These are phyloP conservation scores for Stramenopiles sp. DNA, from an alignment of 352 stramenopile species.

Conservation along the genomic window DNA sequence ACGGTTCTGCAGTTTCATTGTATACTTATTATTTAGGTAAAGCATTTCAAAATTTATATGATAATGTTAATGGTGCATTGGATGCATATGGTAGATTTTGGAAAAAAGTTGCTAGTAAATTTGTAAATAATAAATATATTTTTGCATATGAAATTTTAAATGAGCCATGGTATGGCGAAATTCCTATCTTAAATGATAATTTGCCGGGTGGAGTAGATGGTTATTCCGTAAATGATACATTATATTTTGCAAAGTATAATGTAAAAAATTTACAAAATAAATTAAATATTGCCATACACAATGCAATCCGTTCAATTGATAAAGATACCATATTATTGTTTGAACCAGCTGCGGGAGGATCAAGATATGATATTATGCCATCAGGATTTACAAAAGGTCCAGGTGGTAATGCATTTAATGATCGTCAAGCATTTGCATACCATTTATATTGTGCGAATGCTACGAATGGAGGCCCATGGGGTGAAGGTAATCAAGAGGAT, in stretches of 20 bases:
- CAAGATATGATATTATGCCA: neutral
- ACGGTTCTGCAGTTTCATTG: conserved; percentile 14
- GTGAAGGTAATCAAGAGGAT: neutral
- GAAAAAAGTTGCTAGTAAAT: conserved; percentile 9
- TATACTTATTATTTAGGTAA: conserved; percentile 8
- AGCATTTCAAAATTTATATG: conserved; percentile 18
- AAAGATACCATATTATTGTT: neutral
- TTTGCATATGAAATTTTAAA: conserved; percentile 21
- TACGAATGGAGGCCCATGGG: neutral
- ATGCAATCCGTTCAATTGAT: neutral
- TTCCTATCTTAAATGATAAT: neutral
- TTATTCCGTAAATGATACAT: neutral
- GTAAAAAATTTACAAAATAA: neutral
- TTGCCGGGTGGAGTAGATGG: neutral
- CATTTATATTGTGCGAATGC: neutral
- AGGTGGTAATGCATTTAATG: neutral
- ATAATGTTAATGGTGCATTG: conserved; percentile 11
- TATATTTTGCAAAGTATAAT: neutral
- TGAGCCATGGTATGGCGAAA: conserved; percentile 14
- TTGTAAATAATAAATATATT: conserved; percentile 8
- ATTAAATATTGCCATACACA: neutral
- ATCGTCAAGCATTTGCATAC: neutral
- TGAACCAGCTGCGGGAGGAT: neutral
- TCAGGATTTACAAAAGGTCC: neutral
- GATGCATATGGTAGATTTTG: conserved; percentile 17